Percentiles rank a stretch among this genome's conserved stretches.
Evolutionary conservation across 768 basidiomycete genomes (phyloP).

Genomic region (Dacryopinax primogenitus): DNA sequence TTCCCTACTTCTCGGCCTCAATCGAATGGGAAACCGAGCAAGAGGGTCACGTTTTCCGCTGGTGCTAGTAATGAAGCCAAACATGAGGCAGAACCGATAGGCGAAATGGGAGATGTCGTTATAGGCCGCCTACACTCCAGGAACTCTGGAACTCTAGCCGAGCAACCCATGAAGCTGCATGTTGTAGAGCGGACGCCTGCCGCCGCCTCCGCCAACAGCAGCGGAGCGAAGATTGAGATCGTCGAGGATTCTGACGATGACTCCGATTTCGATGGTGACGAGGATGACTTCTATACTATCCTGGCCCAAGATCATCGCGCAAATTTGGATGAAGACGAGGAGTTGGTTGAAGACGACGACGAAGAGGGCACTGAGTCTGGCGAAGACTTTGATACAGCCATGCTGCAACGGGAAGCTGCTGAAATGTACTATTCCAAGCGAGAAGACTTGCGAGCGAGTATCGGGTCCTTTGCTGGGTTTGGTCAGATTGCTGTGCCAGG

Average conservation of each 20-base stretch:
- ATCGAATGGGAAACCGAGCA: not conserved
- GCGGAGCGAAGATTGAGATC: not conserved
- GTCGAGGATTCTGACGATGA: conserved; percentile 12
- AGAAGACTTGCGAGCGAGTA: not conserved
- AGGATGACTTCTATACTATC: not conserved
- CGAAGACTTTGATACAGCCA: not conserved
- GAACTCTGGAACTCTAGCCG: not conserved
- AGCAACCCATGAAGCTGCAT: conserved; percentile 10
- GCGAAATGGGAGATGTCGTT: conserved; percentile 5
- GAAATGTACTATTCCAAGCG: not conserved
- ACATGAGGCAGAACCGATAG: not conserved
- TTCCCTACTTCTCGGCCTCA: not conserved
- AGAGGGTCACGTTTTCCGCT: conserved; percentile 5
- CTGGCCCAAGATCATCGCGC: not conserved
- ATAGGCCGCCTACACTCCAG: not conserved
- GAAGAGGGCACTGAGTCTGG: conserved; percentile 8
- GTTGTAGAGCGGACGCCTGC: conserved; percentile 10
- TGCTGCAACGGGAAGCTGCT: conserved; percentile 3
- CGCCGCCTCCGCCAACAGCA: not conserved
- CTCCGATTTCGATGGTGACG: not conserved
- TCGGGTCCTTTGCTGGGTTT: not conserved
- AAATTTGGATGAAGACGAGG: not conserved
- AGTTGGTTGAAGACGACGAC: conserved; percentile 5
- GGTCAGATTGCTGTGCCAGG: not conserved
- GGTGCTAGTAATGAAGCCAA: not conserved